Evolutionary conservation across 192 early-diverging fungal genomes (phyloP), one percentile per base, ranked within the genome.

Genomic region (Entrophospora sp.): DNA sequence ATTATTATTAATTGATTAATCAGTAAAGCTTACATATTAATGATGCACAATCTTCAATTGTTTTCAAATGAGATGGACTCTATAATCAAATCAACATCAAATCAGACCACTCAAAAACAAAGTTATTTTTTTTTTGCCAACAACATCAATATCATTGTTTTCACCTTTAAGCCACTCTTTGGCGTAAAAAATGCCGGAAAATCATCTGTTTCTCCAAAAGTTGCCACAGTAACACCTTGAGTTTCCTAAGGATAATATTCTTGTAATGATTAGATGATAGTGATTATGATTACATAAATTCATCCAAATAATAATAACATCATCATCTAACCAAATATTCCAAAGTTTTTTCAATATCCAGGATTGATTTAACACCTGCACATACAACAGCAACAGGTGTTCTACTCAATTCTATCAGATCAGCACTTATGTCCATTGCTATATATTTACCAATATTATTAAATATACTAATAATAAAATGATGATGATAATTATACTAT

Each of bases 351-450:
- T 77, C 83, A 73, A 98, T 89, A 70, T 97, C 94, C 22, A 98
- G 76, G 34, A 98, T 98, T n/a, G 90, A 88, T 68, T 98, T 98
- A 14, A 89, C 92, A 60, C 96, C 96, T 0, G 96, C 92, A 73
- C 94, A 98, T 1, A 98, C 87, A 3, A 98, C 96, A 0, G 96
- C 82, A 4, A 98, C 89, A 5, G 96, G 92, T 0, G 96, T 95
- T 34, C 85, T 73, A 2, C 90, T 87, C 18, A 98, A 78, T 76
- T 97, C 96, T 3, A 86, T 89, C 58, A 98, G 73, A 80, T 98
- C 96, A 2, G 94, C 94, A 58, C 89, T 91, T 20, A 95, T 75
- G 68, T 98, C 96, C 83, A 94, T 80, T 0, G 87, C 75, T 82
- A 60, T n/a, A 42, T 38, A 52, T 43, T 20, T 7, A 43, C 10